Base-by-base conservation (phyloP, 805 yeast genomes). In the Candida xyloterini region DNA sequence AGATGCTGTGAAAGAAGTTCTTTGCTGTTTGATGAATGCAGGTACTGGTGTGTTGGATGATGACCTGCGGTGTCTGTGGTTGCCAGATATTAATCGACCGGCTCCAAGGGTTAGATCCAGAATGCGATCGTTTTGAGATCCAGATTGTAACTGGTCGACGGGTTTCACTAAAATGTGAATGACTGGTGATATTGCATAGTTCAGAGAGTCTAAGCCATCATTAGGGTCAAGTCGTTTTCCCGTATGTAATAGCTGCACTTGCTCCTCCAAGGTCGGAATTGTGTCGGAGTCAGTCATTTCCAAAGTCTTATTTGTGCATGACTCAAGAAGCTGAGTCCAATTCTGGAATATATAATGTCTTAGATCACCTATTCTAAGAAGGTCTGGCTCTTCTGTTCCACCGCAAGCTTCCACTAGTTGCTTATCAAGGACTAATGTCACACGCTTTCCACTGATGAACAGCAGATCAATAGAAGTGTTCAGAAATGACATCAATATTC, bases 141-240 rank as follows among this genome's bases (percentile, higher is more conserved):
- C 20, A 13, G 33, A 15, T 14, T 30, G 44, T 7, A 52, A 28
- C 39, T 50, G 51, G 11, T 57, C 60, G 7, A 43, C 15, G 2
- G 63, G 62, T 39, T 50, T 60, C n/a, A 62, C 45, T 2, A 60
- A 33, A n/a, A 62, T 35, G 37, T 62, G 66, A 3, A 62, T 23
- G 1, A 60, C 44, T 2, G 55, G 55, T 5, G 65, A 61, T 7
- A 51, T 15, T 0, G 22, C 33, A 5, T 61, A 24, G 36, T 59
- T 53, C 21, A 62, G 42, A 2, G 51, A 16, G n/a, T 33, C 33
- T 15, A 62, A 11, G 2, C 21, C 15, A 1, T 40, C 47, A 32
- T 54, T 53, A 2, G 64, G 63, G 30, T 59, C 52, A 8, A 62
- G 36, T 33, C 63, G 43, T 27, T 42, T 40, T 2, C 67, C 67